Base-by-base conservation (phyloP, 2,329 filamentous ascomycete genomes). In the Pezicula rhizophila region DNA sequence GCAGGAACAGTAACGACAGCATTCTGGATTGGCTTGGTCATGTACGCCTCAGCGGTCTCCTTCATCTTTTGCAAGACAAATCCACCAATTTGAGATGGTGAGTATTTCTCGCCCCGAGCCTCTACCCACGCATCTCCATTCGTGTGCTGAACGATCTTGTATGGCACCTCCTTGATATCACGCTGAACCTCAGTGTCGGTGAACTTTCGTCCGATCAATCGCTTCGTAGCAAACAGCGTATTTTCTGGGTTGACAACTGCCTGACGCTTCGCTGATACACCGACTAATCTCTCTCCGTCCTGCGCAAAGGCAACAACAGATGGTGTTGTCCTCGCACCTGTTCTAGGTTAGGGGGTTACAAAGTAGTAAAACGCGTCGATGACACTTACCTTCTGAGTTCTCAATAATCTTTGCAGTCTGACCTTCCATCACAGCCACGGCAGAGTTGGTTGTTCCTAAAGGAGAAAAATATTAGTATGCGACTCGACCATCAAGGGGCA, bases 61-160 rank as follows among this genome's bases (percentile, higher is more conserved):
- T 95, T 96, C 92, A 96, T 96, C 83, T 97, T 96, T 72, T 90
- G 85, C 64, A 97, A 82, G 59, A 96, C 80, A 72, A 96, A 96
- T 66, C 91, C 92, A 80, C 92, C 92, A 57, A 97, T 89, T 73
- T 97, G 92, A n/a, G 91, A 96, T 50, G 92, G 92, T 58, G 91
- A 96, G 79, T 96, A 96, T 72, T 91, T 95, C 74, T 96, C 84
- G 67, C 85, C 90, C 61, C 90, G 89, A 62, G 91, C 88, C 72
- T 91, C 83, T 56, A 97, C 87, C 92, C 92, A 96, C 55, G 92
- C 92, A 68, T 96, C 92, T 62, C 92, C 92, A 70, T 96, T 96
- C 75, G 76, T 83, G 82, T 96, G 92, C 76, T 96, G 90, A 52
- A 96, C 85, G 61, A 97, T 96, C 83, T 96, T 96, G 82, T 96